Base-by-base conservation (phyloP, 2,329 filamentous ascomycete genomes). In the Aspergillus latus region DNA sequence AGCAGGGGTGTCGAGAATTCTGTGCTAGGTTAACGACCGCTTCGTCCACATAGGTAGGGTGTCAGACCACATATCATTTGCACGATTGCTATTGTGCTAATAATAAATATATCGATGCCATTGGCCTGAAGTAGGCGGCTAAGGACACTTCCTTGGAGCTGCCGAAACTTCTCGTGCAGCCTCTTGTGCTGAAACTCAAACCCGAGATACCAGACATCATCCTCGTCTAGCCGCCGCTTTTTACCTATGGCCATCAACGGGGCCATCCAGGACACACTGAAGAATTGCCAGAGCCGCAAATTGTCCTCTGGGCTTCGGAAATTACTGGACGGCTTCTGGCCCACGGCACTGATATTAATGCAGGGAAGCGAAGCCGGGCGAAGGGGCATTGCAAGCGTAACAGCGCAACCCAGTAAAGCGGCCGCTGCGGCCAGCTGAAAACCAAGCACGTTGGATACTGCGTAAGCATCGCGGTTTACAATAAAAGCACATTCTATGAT, bases 271-370 rank as follows among this genome's bases (percentile, higher is more conserved):
- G 84, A 89, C 30, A 96, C 88, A 5, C 84, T 87, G 83, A 93
- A 88, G 74, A 90, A 96, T 63, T 92, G 88, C 82, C 90, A 92
- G 0, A 92, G 77, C 0, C 82, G 88, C 26, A 96, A 71, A 60
- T 88, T 85, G 64, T 96, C 92, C 70, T 96, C 92, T 0, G 92
- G 87, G 47, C 82, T 86, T 30, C 90, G 87, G n/a, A 89, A 75
- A 2, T 79, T 72, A 2, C 75, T 78, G 0, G 81, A 86, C 1
- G 89, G 84, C 4, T 73, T 61, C 15, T 78, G 75, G 52, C 82
- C 84, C 1, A 84, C 78, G 13, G 75, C 72, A 50, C 85, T 85
- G 55, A 92, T 90, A 0, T 80, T 82, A 7, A 80, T 71, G 3
- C 69, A 75, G 16, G 80, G 74, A 3, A 87, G 67, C 0, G 68